These are phyloP conservation scores for Wakefieldia striispora DNA, from an alignment of 768 basidiomycete genomes.

Conservation along the genomic window DNA sequence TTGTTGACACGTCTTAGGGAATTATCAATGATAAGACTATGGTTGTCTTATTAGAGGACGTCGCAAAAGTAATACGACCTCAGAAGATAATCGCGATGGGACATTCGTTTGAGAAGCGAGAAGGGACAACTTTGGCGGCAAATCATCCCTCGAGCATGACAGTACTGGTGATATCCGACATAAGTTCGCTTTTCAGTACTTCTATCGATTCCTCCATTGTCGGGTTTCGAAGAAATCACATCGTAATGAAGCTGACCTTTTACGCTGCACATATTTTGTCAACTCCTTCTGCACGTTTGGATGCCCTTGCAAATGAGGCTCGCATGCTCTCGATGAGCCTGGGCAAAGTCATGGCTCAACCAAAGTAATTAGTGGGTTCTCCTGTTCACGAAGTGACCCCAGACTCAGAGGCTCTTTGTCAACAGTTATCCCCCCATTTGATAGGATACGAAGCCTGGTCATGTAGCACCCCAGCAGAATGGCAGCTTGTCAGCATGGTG, in stretches of 20 bases:
- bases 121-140: neutral
- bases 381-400: neutral
- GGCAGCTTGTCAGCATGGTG: too few relatives aligned
- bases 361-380: neutral
- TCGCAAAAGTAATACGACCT: conserved; percentile 51
- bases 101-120: neutral
- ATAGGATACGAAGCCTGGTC: too few relatives aligned
- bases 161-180: conserved; percentile 30
- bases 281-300: conserved; percentile 43
- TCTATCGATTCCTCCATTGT: neutral
- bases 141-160: conserved; percentile 15
- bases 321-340: conserved; percentile 26
- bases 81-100: conserved; percentile 22
- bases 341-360: conserved; percentile 4
- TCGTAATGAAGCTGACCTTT: conserved; percentile 62
- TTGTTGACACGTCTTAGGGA: conserved; percentile 28
- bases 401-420: too few relatives aligned
- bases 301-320: conserved; percentile 43
- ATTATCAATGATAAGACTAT: conserved; percentile 42
- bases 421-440: too few relatives aligned
- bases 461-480: too few relatives aligned
- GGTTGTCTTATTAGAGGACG: conserved; percentile 55
- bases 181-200: conserved; percentile 19
- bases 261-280: conserved; percentile 63
- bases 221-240: conserved; percentile 28